Evolutionary conservation across 805 yeast genomes (phyloP), one percentile per base, ranked within the genome.

Genomic region (Blastobotrys chiropterorum): DNA sequence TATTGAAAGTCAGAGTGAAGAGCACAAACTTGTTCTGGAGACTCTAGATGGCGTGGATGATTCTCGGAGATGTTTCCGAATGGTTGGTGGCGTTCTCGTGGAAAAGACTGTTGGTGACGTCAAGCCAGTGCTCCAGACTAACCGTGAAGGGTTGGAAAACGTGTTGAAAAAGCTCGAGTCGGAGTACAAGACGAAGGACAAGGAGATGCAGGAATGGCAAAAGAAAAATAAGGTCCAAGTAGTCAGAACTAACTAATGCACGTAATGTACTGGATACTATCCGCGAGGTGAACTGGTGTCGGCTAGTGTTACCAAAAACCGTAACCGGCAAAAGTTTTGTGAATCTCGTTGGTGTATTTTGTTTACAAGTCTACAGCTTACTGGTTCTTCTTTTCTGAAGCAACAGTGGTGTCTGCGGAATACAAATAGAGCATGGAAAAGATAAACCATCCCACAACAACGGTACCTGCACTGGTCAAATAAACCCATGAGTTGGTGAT

Each of bases 401-500:
- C 15, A 31, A 39, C 46, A 16, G 49, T 14, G 38, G 20, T 46
- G 19, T 51, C 26, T n/a, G 43, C 48, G 5, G 76, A 66, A 57
- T 71, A 75, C 44, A 82, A 64, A 69, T 81, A 90, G 56, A 83
- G 73, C 38, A 79, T 68, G n/a, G 87, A 81, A 66, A 94, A 92
- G 22, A 81, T 58, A 45, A 89, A 64, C 95, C 97, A 94, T 0
- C 85, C 86, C 21, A 71, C 61, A 30, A 84, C 80, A 19, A 95
- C 96, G 34, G 83, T 70, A 2, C 68, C 70, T 14, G 90, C 83
- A 47, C 90, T 77, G 19, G 86, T 75, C 55, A 92, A 70, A 67
- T 94, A 94, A 48, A 90, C 89, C 95, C 97, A 89, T 1, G 97
- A 80, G 68, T 90, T 90, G 26, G 96, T 76, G 62, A 94, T 92